These are phyloP conservation scores for Anacardium occidentale DNA, from an alignment of 345 rosid species.

Conservation along the genomic window DNA sequence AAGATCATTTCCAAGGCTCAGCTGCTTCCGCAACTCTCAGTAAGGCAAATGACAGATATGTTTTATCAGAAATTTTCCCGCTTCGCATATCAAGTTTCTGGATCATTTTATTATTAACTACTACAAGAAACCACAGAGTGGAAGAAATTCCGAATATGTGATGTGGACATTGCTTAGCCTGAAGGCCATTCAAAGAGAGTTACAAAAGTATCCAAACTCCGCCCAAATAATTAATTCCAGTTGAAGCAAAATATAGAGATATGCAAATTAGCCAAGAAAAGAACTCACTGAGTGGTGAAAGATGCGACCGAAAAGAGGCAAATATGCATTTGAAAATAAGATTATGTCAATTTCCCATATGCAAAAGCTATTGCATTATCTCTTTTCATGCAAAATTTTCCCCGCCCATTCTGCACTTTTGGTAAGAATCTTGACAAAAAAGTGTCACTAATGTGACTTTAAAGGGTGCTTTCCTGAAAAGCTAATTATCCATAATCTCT, in stretches of 20 bases:
- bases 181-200: background rate
- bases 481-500: slow-evolving; percentile 11
- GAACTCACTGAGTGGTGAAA: background rate
- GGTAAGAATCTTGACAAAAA: slow-evolving; percentile 23
- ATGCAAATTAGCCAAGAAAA: slow-evolving; percentile 10
- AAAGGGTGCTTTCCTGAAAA: slow-evolving; percentile 31
- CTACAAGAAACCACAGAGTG: background rate
- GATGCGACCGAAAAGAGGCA: background rate
- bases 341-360: background rate
- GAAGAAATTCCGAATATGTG: background rate
- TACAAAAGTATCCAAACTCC: background rate
- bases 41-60: background rate
- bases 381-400: background rate
- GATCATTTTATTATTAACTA: background rate
- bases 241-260: background rate
- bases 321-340: background rate
- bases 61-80: background rate
- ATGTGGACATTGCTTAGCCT: slow-evolving; percentile 5
- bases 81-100: background rate
- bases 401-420: slow-evolving; percentile 12
- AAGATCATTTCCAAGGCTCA: background rate
- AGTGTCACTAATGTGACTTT: slow-evolving; percentile 19
- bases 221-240: background rate
- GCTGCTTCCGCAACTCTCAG: background rate
- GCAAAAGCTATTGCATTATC: background rate